These are phyloP conservation scores for Rossbeevera mucosa DNA, from an alignment of 768 basidiomycete species.

Conservation along the genomic window DNA sequence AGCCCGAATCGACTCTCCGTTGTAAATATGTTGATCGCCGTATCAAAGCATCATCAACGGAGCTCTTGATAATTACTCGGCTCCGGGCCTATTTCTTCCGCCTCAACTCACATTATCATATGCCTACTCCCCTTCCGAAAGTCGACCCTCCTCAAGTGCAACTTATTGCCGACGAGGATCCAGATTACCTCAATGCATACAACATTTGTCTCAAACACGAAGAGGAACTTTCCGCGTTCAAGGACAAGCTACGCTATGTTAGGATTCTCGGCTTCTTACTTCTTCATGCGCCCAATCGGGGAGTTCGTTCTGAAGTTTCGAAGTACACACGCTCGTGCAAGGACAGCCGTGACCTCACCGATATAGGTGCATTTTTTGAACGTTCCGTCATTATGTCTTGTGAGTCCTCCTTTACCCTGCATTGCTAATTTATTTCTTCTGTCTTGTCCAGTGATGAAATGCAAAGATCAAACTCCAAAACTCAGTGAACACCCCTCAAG, in stretches of 20 bases:
- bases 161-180: no score
- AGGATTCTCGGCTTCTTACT: constrained; percentile 5
- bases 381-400: constrained; percentile 1
- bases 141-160: no score
- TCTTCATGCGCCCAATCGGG: not conserved
- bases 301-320: constrained; percentile 1
- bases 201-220: no score
- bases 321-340: constrained; percentile 1
- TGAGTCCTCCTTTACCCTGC: not conserved
- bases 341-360: not conserved
- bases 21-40: no score
- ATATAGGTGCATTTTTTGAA: constrained; percentile 3
- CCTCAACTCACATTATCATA: no score
- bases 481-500: constrained; percentile 13
- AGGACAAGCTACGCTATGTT: not conserved
- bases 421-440: not conserved
- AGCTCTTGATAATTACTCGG: no score
- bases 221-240: not conserved
- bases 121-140: no score
- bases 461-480: constrained; percentile 19
- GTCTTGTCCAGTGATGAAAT: constrained; percentile 8
- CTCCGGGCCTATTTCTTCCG: no score
- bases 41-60: no score
- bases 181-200: no score
- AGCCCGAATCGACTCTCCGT: no score